Evolutionary conservation across 192 early-diverging fungal species (phyloP).

Genomic region (Backusella luteola): DNA sequence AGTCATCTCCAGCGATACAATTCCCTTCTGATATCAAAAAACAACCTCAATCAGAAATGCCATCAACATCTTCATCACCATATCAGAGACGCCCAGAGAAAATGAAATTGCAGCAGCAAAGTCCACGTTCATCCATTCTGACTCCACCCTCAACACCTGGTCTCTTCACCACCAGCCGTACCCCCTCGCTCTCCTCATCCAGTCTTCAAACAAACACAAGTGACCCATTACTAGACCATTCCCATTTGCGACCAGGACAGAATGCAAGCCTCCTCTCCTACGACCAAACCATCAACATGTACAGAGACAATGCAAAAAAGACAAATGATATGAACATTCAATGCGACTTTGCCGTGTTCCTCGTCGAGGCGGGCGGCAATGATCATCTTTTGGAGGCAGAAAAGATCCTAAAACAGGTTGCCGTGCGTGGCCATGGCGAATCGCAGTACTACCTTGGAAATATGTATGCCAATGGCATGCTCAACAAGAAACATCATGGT

Average conservation of each 20-base stretch:
- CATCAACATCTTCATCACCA: background rate
- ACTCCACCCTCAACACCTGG: background rate
- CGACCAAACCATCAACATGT: constrained; percentile 50
- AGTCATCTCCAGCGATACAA: background rate
- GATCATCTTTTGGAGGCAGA: constrained; percentile 57
- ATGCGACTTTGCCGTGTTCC: constrained; percentile 67
- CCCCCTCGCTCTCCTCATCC: background rate
- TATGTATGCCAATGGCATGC: constrained; percentile 59
- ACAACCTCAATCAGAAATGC: background rate
- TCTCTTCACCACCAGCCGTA: background rate
- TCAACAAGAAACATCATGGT: constrained; percentile 47
- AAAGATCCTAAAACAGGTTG: constrained; percentile 56
- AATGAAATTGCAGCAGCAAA: constrained; percentile 1
- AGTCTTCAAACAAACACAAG: background rate
- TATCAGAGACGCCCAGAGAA: background rate
- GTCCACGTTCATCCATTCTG: background rate
- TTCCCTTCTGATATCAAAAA: background rate
- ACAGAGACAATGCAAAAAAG: constrained; percentile 64
- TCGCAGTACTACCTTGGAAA: constrained; percentile 70
- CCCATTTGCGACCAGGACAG: constrained; percentile 54
- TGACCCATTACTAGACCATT: constrained; percentile 42
- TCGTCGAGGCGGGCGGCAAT: constrained; percentile 41
- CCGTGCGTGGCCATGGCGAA: constrained; percentile 54
- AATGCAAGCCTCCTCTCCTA: constrained; percentile 54
- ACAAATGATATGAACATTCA: constrained; percentile 54